A percentile compares a stretch with the other conserved stretches of the same genome.
Evolutionary conservation across 805 yeast genomes (phyloP).

Genomic region (Myxozyma sirexii): DNA sequence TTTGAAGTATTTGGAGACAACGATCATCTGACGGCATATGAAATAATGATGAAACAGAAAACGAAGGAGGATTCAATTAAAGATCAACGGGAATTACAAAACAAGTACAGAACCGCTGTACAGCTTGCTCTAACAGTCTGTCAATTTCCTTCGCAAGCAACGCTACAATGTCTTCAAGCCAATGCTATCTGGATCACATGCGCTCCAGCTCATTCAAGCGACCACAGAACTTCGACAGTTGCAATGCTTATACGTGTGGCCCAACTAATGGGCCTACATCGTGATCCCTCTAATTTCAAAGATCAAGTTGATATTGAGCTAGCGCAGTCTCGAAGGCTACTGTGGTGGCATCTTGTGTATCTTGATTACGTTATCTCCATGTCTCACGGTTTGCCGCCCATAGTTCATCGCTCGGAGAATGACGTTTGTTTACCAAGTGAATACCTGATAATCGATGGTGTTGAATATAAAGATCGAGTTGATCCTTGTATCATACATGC

Average conservation of each 20-base stretch:
- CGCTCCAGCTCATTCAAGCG: neutral
- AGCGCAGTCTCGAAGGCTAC: conserved; percentile 14
- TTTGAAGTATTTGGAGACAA: conserved; percentile 13
- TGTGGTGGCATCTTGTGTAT: conserved; percentile 31
- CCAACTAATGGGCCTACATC: conserved; percentile 31
- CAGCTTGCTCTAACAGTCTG: conserved; percentile 16
- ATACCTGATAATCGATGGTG: conserved; percentile 11
- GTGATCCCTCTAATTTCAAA: conserved; percentile 25
- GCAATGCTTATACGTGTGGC: conserved; percentile 23
- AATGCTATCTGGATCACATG: conserved; percentile 12
- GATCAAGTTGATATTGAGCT: conserved; percentile 9
- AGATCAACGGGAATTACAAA: conserved; percentile 10
- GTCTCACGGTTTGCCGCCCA: conserved; percentile 28
- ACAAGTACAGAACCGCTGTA: conserved; percentile 14
- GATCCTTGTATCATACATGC: conserved; percentile 11
- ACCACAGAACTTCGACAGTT: conserved; percentile 14
- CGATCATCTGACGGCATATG: conserved; percentile 9
- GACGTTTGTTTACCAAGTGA: conserved; percentile 24
- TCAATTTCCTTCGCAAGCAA: conserved; percentile 21
- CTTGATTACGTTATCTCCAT: conserved; percentile 24
- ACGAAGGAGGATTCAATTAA: neutral
- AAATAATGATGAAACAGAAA: conserved; percentile 4
- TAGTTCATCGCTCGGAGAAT: conserved; percentile 16
- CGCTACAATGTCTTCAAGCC: conserved; percentile 20
- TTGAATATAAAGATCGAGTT: conserved; percentile 11